phyloP scores from a whole-genome alignment of 208 protist genomes.

The Acanthamoeba polyphaga region DNA sequence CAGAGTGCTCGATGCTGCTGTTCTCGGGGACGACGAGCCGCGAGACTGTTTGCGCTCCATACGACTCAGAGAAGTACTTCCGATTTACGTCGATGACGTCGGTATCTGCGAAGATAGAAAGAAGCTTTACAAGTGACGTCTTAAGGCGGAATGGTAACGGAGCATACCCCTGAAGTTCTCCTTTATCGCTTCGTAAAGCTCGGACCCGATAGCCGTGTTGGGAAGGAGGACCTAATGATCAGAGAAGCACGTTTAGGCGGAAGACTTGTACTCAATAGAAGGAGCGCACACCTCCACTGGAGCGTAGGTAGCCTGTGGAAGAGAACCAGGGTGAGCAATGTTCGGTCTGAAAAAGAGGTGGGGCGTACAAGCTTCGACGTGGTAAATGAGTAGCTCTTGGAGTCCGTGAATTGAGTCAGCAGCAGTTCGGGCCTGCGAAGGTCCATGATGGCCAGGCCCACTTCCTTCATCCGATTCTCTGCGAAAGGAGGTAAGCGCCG shows the following conservation, averaged over 20 bases:
- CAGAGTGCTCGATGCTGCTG: conserved; percentile 15
- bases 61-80: conserved; percentile 41
- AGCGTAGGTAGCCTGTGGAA: conserved; percentile 9
- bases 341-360: too few relatives aligned
- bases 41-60: conserved; percentile 21
- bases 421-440: conserved; percentile 31
- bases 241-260: too few relatives aligned
- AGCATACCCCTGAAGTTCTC: conserved; percentile 1
- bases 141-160: neutral
- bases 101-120: neutral
- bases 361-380: conserved; percentile 8
- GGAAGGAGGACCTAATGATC: conserved; percentile 38
- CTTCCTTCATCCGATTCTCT: conserved; percentile 63
- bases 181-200: conserved; percentile 27
- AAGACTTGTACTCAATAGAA: neutral
- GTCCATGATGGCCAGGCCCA: conserved; percentile 48
- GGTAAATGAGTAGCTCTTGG: conserved; percentile 54
- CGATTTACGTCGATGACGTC: neutral
- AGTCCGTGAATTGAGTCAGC: conserved; percentile 39
- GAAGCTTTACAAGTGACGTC: neutral
- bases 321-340: neutral
- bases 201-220: conserved; percentile 54
- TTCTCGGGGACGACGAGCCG: conserved; percentile 10
- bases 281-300: conserved; percentile 4
- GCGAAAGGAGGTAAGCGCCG: neutral